These are phyloP conservation scores for Pythium apleroticum DNA, from an alignment of 352 stramenopile genomes.

Conservation along the genomic window DNA sequence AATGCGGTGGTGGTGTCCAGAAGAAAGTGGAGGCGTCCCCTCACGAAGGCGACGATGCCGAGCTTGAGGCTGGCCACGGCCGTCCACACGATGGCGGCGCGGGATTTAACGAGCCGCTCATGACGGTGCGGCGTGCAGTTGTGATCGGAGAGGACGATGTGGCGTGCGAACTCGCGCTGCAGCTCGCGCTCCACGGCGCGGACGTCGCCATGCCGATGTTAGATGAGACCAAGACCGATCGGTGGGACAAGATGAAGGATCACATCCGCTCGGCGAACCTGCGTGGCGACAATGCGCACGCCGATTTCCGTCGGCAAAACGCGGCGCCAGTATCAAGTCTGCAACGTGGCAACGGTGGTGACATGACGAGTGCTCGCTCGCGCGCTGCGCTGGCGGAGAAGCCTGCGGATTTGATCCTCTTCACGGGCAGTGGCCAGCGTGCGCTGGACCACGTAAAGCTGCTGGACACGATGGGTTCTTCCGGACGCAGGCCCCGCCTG, in stretches of 20 bases:
- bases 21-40: constrained; percentile 7
- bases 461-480: constrained; percentile 24
- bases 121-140: constrained; percentile 35
- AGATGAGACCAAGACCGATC: constrained; percentile 40
- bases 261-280: constrained; percentile 33
- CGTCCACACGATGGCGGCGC: not conserved
- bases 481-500: constrained; percentile 37
- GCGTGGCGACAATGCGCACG: constrained; percentile 47
- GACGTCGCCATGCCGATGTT: constrained; percentile 53
- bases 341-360: constrained; percentile 24
- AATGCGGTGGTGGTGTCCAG: constrained; percentile 14
- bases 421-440: constrained; percentile 47
- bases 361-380: constrained; percentile 6
- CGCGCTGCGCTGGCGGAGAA: constrained; percentile 5
- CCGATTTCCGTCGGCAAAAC: constrained; percentile 21
- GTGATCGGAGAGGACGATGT: constrained; percentile 63
- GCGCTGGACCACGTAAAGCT: constrained; percentile 43
- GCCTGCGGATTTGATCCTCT: constrained; percentile 50
- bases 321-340: constrained; percentile 4
- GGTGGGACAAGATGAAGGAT: constrained; percentile 50
- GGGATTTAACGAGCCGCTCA: not conserved
- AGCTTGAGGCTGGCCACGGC: constrained; percentile 4
- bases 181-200: constrained; percentile 54
- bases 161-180: constrained; percentile 54
- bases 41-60: not conserved